Percentiles rank a stretch among this genome's conserved stretches.
phyloP scores from a whole-genome alignment of 2,329 filamentous ascomycete species.

The Cyphellophora europaea region DNA sequence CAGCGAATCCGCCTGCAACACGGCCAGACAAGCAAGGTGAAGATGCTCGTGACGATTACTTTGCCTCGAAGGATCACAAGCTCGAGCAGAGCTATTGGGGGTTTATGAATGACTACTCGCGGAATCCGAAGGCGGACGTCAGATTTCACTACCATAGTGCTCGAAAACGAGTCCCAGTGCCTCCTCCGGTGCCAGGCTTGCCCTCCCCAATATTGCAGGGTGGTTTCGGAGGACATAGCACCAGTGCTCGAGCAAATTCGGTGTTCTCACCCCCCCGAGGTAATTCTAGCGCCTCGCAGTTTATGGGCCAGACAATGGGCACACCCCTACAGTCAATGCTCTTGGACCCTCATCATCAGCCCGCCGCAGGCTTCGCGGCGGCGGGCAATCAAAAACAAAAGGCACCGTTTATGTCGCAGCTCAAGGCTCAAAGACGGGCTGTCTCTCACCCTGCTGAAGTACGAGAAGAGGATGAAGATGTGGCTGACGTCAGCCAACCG shows the following conservation, averaged over 20 bases:
- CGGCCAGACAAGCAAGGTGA: conserved; percentile 21
- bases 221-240: conserved; percentile 5
- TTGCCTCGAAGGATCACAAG: conserved; percentile 89
- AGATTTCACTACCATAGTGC: conserved; percentile 51
- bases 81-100: conserved; percentile 97
- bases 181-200: conserved; percentile 64
- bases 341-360: conserved; percentile 39
- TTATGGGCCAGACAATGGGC: conserved; percentile 20
- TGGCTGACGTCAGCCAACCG: neutral
- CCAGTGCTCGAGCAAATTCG: conserved; percentile 4
- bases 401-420: neutral
- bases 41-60: conserved; percentile 79
- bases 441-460: conserved; percentile 23
- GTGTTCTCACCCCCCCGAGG: conserved; percentile 26
- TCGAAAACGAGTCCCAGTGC: conserved; percentile 57
- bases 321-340: conserved; percentile 34
- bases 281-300: conserved; percentile 42
- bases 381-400: neutral
- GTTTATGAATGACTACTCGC: conserved; percentile 85
- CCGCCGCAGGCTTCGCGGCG: conserved; percentile 24
- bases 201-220: conserved; percentile 48
- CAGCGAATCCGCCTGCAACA: conserved; percentile 22
- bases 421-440: too few species aligned
- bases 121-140: conserved; percentile 60
- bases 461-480: conserved; percentile 4